These are phyloP conservation scores for Rhodotorula toruloides DNA, from an alignment of 768 basidiomycete species.

Conservation along the genomic window DNA sequence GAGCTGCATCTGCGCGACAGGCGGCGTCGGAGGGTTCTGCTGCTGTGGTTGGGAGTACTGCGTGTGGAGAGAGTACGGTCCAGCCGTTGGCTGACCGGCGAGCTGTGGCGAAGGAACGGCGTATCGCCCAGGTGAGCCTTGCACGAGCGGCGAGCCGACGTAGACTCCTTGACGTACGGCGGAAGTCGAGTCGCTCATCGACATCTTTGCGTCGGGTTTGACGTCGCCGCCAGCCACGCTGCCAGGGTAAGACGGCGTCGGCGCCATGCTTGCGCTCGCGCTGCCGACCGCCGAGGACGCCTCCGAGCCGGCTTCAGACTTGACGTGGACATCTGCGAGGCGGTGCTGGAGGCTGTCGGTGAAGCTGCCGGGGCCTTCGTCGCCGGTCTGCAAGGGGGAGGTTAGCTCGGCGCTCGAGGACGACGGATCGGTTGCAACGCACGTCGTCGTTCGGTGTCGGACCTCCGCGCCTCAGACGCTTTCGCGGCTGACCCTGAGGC, in stretches of 20 bases:
- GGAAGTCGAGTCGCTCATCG: too few species aligned
- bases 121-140: too few species aligned
- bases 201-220: too few species aligned
- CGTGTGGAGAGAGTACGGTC: too few species aligned
- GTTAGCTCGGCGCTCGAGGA: not conserved
- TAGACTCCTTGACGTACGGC: too few species aligned
- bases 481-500: slow-evolving; percentile 27
- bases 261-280: slow-evolving; percentile 6
- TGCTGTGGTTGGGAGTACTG: slow-evolving; percentile 2
- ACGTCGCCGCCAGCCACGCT: not conserved
- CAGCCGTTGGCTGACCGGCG: too few species aligned
- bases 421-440: not conserved
- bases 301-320: slow-evolving; percentile 20
- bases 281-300: slow-evolving; percentile 19
- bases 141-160: too few species aligned
- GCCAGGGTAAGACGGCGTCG: slow-evolving; percentile 17
- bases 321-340: slow-evolving; percentile 33
- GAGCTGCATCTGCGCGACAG: too few species aligned
- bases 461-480: slow-evolving; percentile 25
- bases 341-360: slow-evolving; percentile 18
- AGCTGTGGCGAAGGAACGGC: too few species aligned
- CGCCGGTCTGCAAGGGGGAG: not conserved
- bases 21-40: not conserved
- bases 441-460: slow-evolving; percentile 14
- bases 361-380: slow-evolving; percentile 28